A percentile compares a stretch with the other conserved stretches of the same genome.
Conservation (phyloP, 176 grass and related monocot genomes). For the Triticum timopheevii region DNA sequence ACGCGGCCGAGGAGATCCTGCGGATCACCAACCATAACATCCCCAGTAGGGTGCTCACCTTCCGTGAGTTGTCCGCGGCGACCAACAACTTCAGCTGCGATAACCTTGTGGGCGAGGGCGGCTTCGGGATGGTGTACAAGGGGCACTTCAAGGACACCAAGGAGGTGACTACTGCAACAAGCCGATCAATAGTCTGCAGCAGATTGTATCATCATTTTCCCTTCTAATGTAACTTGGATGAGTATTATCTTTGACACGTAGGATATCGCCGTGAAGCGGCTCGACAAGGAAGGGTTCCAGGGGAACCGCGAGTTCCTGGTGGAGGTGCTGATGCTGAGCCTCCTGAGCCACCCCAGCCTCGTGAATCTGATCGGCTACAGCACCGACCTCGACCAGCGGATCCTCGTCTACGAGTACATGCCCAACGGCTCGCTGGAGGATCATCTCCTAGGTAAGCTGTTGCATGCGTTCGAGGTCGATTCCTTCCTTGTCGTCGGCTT, state of each 20-base stretch:
- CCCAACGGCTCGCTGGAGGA: slow-evolving; percentile 62
- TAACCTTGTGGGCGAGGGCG: slow-evolving; percentile 82
- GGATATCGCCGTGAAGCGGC: slow-evolving; percentile 79
- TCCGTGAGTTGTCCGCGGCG: slow-evolving; percentile 45
- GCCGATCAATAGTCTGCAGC: too few relatives aligned
- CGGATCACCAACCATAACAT: slow-evolving; percentile 63
- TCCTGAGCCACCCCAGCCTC: slow-evolving; percentile 74
- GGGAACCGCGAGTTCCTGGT: slow-evolving; percentile 87
- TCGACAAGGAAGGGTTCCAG: slow-evolving; percentile 66
- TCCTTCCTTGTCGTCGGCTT: neutral
- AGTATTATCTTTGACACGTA: too few relatives aligned
- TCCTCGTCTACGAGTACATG: slow-evolving; percentile 92
- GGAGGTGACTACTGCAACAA: neutral
- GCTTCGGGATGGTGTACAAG: slow-evolving; percentile 82
- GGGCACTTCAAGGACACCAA: slow-evolving; percentile 52
- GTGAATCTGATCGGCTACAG: slow-evolving; percentile 78
- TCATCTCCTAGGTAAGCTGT: slow-evolving; percentile 60
- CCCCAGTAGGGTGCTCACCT: slow-evolving; percentile 62
- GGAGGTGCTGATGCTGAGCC: slow-evolving; percentile 87
- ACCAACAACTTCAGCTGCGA: slow-evolving; percentile 57
- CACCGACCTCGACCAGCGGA: slow-evolving; percentile 61
- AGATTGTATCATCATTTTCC: too few relatives aligned
- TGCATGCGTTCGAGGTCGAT: too few relatives aligned
- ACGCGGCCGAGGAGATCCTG: slow-evolving; percentile 64
- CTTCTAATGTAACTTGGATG: too few relatives aligned